Conservation (phyloP, 768 basidiomycete genomes). For the Coprinopsis strossmayeri region DNA sequence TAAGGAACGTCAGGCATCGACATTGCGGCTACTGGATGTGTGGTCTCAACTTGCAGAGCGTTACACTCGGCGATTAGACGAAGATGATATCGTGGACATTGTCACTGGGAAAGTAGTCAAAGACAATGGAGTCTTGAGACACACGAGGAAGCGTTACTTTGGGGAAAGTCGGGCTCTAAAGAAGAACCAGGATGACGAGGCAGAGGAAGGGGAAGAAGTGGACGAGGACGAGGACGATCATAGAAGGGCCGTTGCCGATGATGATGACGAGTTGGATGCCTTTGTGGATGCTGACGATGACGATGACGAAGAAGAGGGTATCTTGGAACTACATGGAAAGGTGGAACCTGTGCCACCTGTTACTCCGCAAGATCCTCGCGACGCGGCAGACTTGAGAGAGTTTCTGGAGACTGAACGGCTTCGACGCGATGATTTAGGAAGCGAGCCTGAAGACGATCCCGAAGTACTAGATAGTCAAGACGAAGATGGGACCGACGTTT, state of each 20-base stretch:
- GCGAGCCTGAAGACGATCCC: slow-evolving; percentile 32
- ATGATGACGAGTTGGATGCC: slow-evolving; percentile 51
- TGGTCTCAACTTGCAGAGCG: slow-evolving; percentile 69
- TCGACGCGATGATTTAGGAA: slow-evolving; percentile 43
- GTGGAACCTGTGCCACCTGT: slow-evolving; percentile 12
- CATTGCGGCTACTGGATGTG: slow-evolving; percentile 47
- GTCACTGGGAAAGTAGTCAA: slow-evolving; percentile 52
- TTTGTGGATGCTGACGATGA: slow-evolving; percentile 29
- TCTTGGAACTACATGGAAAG: slow-evolving; percentile 18
- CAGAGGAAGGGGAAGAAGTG: slow-evolving; percentile 34
- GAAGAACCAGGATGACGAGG: slow-evolving; percentile 27
- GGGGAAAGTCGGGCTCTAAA: slow-evolving; percentile 19
- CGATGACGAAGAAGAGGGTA: slow-evolving; percentile 24
- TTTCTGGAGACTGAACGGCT: slow-evolving; percentile 60
- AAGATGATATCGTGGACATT: slow-evolving; percentile 77
- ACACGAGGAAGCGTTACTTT: slow-evolving; percentile 36
- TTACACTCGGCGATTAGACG: slow-evolving; percentile 59
- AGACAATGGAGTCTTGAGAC: slow-evolving; percentile 63
- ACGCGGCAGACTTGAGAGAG: slow-evolving; percentile 57
- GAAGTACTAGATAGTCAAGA: slow-evolving; percentile 7
- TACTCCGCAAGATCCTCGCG: slow-evolving; percentile 21
- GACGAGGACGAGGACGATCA: slow-evolving; percentile 52
- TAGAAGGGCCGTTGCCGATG: slow-evolving; percentile 35
- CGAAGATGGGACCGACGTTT: slow-evolving; percentile 13
- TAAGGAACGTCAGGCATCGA: slow-evolving; percentile 50